phyloP scores from a whole-genome alignment of 306 rosid species.

The Myrica gale region DNA sequence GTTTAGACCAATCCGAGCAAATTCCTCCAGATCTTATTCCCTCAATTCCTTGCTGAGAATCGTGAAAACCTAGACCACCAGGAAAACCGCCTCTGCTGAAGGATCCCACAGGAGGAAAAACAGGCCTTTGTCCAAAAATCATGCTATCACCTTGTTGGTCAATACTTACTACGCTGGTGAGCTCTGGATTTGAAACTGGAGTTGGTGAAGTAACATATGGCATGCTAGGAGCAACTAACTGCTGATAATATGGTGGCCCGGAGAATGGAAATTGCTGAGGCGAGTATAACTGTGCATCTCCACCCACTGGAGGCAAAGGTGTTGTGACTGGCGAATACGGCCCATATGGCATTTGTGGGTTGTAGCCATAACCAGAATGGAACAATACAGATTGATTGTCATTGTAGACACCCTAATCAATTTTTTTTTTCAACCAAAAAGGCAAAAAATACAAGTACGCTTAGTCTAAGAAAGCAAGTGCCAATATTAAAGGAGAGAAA shows the following conservation, averaged over 20 bases:
- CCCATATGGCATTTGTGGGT: conserved; percentile 81
- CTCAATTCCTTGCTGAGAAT: conserved; percentile 72
- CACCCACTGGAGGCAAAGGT: conserved; percentile 76
- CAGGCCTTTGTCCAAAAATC: conserved; percentile 76
- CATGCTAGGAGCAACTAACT: conserved; percentile 64
- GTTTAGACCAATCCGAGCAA: conserved; percentile 77
- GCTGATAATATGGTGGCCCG: conserved; percentile 72
- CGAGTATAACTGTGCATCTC: conserved; percentile 72
- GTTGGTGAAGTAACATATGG: conserved; percentile 64
- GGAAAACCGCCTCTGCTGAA: conserved; percentile 73
- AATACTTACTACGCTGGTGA: conserved; percentile 58
- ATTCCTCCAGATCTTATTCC: conserved; percentile 68
- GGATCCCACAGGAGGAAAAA: conserved; percentile 65
- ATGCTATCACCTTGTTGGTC: conserved; percentile 75
- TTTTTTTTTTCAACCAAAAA: not conserved
- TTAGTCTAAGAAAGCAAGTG: conserved; percentile 17
- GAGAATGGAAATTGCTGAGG: conserved; percentile 75
- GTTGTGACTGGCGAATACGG: conserved; percentile 87
- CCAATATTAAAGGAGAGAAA: conserved; percentile 9
- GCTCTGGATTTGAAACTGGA: conserved; percentile 72
- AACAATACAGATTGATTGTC: conserved; percentile 75
- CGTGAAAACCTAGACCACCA: conserved; percentile 66
- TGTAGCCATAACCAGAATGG: conserved; percentile 89
- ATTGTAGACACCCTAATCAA: conserved; percentile 69
- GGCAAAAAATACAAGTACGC: conserved; percentile 13